Percentiles rank a stretch among this genome's conserved stretches.
Evolutionary conservation across 2,329 filamentous ascomycete species (phyloP).

Genomic region (Claviceps cyperi): DNA sequence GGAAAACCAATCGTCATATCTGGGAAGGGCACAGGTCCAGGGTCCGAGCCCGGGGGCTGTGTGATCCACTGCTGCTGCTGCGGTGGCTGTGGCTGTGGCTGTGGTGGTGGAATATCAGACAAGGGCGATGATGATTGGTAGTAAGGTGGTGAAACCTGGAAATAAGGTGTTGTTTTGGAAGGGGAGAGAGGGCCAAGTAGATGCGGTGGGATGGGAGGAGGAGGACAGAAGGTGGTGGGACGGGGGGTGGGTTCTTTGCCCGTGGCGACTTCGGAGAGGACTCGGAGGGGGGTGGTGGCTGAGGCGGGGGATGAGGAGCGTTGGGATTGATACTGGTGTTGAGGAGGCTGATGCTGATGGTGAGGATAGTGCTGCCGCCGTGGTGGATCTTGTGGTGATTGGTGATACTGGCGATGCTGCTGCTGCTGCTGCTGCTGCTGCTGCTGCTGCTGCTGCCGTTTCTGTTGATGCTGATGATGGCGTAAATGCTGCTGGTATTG

Average conservation of each 20-base stretch:
- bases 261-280: slow-evolving; percentile 43
- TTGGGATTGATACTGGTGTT: slow-evolving; percentile 6
- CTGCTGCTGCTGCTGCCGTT: not conserved
- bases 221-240: slow-evolving; percentile 4
- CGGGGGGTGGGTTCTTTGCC: slow-evolving; percentile 19
- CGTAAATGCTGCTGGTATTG: not conserved
- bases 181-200: not conserved
- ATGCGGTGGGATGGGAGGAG: slow-evolving; percentile 11
- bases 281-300: slow-evolving; percentile 38
- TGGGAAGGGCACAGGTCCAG: not conserved
- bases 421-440: not conserved
- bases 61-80: slow-evolving; percentile 4
- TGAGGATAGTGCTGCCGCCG: not conserved
- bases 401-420: not conserved
- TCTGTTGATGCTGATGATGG: not conserved
- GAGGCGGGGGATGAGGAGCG: slow-evolving; percentile 6
- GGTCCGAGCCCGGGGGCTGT: not conserved
- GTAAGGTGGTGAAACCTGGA: not conserved
- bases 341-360: not conserved
- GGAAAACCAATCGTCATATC: slow-evolving; percentile 12
- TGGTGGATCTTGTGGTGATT: not conserved
- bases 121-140: not conserved
- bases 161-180: not conserved
- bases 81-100: too few species aligned
- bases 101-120: not conserved